A percentile compares a stretch with the other conserved stretches of the same genome.
phyloP scores from a whole-genome alignment of 2,329 filamentous ascomycete species.

The Paracoccidioides brasiliensis region DNA sequence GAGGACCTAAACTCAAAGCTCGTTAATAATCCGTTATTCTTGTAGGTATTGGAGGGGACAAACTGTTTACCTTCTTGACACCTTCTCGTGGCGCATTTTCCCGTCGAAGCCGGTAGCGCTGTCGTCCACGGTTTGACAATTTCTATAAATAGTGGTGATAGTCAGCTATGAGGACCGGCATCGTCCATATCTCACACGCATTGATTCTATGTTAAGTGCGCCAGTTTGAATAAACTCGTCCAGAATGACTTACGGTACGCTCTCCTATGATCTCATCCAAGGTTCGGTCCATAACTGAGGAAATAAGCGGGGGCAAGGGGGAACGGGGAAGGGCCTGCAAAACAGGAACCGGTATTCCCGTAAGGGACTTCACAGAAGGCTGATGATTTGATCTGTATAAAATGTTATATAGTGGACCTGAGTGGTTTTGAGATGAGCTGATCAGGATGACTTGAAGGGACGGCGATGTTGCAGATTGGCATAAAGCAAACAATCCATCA shows the following conservation, averaged over 20 bases:
- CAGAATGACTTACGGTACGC: constrained; percentile 38
- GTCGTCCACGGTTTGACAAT: constrained; percentile 22
- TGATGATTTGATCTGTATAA: background rate
- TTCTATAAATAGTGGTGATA: constrained; percentile 5
- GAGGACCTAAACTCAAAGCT: constrained; percentile 25
- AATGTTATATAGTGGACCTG: background rate
- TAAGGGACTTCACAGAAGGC: background rate
- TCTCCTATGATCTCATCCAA: constrained; percentile 52
- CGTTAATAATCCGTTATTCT: constrained; percentile 11
- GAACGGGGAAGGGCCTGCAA: background rate
- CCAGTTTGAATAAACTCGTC: background rate
- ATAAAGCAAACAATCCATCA: background rate
- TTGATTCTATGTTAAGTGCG: background rate
- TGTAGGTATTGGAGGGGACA: constrained; percentile 1
- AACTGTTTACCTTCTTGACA: constrained; percentile 64
- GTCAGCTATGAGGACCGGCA: background rate
- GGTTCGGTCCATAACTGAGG: constrained; percentile 46
- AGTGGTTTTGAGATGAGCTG: background rate
- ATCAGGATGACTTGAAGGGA: background rate
- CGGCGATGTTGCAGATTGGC: background rate
- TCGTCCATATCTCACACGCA: background rate
- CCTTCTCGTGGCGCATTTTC: constrained; percentile 60
- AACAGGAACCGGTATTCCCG: background rate
- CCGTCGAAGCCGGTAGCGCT: constrained; percentile 27
- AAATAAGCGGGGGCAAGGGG: background rate